Conservation (phyloP, 2,329 filamentous ascomycete genomes). For the Ophiostoma ips region DNA sequence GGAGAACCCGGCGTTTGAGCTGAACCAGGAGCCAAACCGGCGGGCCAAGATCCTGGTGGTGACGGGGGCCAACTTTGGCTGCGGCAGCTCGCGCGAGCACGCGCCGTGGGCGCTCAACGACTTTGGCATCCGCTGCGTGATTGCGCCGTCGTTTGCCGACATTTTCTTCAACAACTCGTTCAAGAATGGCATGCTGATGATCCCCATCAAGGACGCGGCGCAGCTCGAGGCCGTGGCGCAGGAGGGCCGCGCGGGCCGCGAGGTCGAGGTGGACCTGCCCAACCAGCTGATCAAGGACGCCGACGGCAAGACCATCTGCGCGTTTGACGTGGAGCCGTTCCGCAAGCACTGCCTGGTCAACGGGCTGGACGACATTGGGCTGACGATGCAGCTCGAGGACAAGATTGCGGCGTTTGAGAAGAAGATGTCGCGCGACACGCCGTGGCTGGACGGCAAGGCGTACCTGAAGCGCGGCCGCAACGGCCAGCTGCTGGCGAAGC, state of each 20-base stretch:
- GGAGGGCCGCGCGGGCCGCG: slow-evolving; percentile 65
- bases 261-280: slow-evolving; percentile 80
- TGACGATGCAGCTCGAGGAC: slow-evolving; percentile 84
- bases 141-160: slow-evolving; percentile 73
- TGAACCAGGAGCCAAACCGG: slow-evolving; percentile 82
- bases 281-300: slow-evolving; percentile 71
- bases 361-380: slow-evolving; percentile 86
- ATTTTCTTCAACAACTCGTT: slow-evolving; percentile 99
- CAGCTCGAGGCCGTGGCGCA: slow-evolving; percentile 57
- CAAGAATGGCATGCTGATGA: slow-evolving; percentile 97
- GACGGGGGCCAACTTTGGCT: slow-evolving; percentile 89
- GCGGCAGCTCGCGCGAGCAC: slow-evolving; percentile 83
- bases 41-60: slow-evolving; percentile 78
- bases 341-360: slow-evolving; percentile 88
- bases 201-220: slow-evolving; percentile 54
- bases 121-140: slow-evolving; percentile 89
- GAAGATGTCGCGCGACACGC: slow-evolving; percentile 61
- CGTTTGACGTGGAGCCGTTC: slow-evolving; percentile 85
- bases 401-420: slow-evolving; percentile 77
- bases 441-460: slow-evolving; percentile 79
- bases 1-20: slow-evolving; percentile 69
- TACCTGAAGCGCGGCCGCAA: slow-evolving; percentile 54
- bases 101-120: slow-evolving; percentile 94
- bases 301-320: slow-evolving; percentile 56
- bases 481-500: slow-evolving; percentile 41